A percentile compares a stretch with the other conserved stretches of the same genome.
Conservation (phyloP, 2,329 filamentous ascomycete genomes). For the Ophiostoma pallidulum region DNA sequence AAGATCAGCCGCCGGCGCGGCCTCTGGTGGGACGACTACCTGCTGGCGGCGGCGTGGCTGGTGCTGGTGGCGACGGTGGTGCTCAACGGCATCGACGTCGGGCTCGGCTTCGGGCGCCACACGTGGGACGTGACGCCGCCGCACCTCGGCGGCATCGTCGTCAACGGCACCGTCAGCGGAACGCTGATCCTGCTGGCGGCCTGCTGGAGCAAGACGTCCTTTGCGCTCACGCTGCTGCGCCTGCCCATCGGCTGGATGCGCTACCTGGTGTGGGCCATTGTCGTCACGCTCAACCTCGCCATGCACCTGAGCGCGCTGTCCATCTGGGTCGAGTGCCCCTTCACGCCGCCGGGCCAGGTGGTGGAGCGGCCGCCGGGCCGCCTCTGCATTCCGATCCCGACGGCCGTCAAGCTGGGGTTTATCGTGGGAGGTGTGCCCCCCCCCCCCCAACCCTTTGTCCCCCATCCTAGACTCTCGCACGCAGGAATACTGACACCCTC, state of each 20-base stretch:
- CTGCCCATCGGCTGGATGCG: slow-evolving; percentile 19
- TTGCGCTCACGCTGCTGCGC: slow-evolving; percentile 28
- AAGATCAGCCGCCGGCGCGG: slow-evolving; percentile 16
- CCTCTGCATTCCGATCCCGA: slow-evolving; percentile 17
- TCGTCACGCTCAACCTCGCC: slow-evolving; percentile 24
- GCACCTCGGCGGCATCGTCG: slow-evolving; percentile 6
- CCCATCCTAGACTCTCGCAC: background rate
- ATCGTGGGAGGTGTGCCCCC: slow-evolving; percentile 16
- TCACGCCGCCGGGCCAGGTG: background rate
- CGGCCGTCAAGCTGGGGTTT: slow-evolving; percentile 17
- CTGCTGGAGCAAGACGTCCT: slow-evolving; percentile 26
- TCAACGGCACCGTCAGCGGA: slow-evolving; percentile 8
- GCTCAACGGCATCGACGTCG: slow-evolving; percentile 6
- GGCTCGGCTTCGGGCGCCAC: slow-evolving; percentile 9
- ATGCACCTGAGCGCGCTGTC: slow-evolving; percentile 19
- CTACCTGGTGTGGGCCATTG: slow-evolving; percentile 23
- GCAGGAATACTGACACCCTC: too few relatives aligned
- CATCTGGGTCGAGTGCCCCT: slow-evolving; percentile 12
- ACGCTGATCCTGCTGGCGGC: slow-evolving; percentile 12
- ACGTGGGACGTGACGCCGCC: slow-evolving; percentile 9
- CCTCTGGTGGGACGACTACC: slow-evolving; percentile 22
- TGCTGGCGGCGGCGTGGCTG: slow-evolving; percentile 19
- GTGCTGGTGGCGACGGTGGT: background rate
- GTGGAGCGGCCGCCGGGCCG: background rate
- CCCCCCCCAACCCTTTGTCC: background rate